Evolutionary conservation across 2,329 filamentous ascomycete species (phyloP).

Genomic region (Sporothrix schenckii): DNA sequence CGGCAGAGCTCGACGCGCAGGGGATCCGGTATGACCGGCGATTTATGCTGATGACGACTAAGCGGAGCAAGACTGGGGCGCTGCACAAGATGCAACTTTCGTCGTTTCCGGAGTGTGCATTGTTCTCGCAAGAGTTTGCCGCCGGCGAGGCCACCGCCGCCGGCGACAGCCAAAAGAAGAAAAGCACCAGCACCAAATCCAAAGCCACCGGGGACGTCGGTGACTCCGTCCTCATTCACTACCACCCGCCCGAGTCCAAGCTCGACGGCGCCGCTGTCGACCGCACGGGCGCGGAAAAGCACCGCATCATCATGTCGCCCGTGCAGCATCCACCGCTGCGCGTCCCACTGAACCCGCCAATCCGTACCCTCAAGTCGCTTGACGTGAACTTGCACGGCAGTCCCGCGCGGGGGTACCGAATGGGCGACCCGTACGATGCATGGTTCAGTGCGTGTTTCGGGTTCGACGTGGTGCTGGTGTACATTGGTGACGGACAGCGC

Average conservation of each 20-base stretch:
- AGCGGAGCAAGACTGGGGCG: constrained; percentile 43
- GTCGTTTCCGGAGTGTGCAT: constrained; percentile 60
- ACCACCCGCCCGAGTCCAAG: constrained; percentile 39
- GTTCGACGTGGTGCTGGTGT: constrained; percentile 62
- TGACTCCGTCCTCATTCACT: constrained; percentile 48
- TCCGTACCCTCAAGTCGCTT: constrained; percentile 50
- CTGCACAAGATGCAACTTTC: constrained; percentile 64
- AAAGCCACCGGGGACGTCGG: not conserved
- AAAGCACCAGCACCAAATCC: no score
- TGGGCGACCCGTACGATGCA: constrained; percentile 61
- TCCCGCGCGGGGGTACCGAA: constrained; percentile 61
- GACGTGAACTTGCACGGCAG: constrained; percentile 64
- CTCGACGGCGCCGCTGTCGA: constrained; percentile 38
- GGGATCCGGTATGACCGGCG: constrained; percentile 68
- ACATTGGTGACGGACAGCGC: constrained; percentile 64
- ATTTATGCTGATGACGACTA: constrained; percentile 68
- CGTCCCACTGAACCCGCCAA: constrained; percentile 60
- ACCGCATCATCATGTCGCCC: constrained; percentile 28
- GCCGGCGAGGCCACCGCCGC: constrained; percentile 32
- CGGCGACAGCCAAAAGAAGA: not conserved
- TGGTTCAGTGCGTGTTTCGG: constrained; percentile 73
- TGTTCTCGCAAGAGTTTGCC: constrained; percentile 64
- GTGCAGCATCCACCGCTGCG: constrained; percentile 31
- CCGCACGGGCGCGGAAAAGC: not conserved
- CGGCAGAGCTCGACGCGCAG: constrained; percentile 59